Base-by-base conservation (phyloP, 257 asterid genomes). In the Nicotiana noctiflora region DNA sequence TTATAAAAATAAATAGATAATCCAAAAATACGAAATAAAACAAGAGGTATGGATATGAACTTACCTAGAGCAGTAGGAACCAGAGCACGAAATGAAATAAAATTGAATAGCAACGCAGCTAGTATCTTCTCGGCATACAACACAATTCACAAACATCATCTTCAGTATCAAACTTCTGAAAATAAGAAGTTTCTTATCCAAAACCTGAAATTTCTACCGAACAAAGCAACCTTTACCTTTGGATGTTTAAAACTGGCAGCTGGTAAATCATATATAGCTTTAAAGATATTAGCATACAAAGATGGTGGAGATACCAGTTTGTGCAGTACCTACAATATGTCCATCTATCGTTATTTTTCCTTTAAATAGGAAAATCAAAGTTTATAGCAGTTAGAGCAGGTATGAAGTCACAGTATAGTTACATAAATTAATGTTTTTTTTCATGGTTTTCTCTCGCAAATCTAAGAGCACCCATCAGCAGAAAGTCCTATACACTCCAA, bases 361-460 rank as follows among this genome's bases (percentile, higher is more conserved):
- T 29, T 29, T 29, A 29, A 29, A 29, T 29, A 29, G 31, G 31
- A 29, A 29, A 29, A 29, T 29, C 1, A 29, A 4, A 4, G 1
- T 32, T 1, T 32, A 32, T 32, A 32, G 7, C 7, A 32, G 40
- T 32, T 32, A 32, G 40, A 32, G 40, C 40, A 32, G 7, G 40
- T 32, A 32, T 5, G 7, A 5, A 32, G 40, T 5, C 1, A 32
- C 40, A 5, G 40, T 32, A 32, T 32, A 32, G 7, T 5, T 32
- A 32, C 40, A 5, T 84, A 89, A 84, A 79, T 72, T 87, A 74
- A 87, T 88, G n/a, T 84, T 87, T 88, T 91, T 89, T 90, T 93
- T 89, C 87, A 87, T 88, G 95, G 83, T 92, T 94, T 92, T 91
- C 96, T 82, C 90, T 91, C 88, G 90, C 98, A 94, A 98, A 94